Conservation (phyloP, 257 asterid species). For the Nicotiana benthamiana region DNA sequence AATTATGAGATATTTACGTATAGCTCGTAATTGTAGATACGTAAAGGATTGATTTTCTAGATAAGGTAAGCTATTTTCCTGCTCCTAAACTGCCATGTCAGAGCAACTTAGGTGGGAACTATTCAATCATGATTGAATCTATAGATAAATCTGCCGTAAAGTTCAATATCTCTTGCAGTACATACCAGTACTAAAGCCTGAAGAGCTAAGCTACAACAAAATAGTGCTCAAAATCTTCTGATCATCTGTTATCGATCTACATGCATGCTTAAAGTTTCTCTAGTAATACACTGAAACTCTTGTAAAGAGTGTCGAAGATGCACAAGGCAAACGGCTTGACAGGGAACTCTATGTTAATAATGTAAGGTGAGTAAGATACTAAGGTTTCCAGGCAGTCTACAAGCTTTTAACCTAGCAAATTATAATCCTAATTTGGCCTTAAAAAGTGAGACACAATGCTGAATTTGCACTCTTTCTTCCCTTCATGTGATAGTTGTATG, state of each 20-base stretch:
- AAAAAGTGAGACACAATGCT: neutral
- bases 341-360: neutral
- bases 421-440: neutral
- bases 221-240: neutral
- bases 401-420: neutral
- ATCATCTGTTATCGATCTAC: neutral
- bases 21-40: no score
- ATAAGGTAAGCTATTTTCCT: no score
- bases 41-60: no score
- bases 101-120: neutral
- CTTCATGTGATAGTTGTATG: neutral
- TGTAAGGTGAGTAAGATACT: neutral
- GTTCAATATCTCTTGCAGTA: neutral
- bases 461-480: conserved; percentile 1
- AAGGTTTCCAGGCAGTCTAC: neutral
- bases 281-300: neutral
- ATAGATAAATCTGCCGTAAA: no score
- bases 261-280: neutral
- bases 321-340: neutral
- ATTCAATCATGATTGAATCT: neutral
- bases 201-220: neutral
- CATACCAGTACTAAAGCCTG: neutral
- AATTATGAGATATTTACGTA: no score
- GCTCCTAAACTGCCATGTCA: no score
- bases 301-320: neutral